Evolutionary conservation across 2,329 filamentous ascomycete genomes (phyloP).

Genomic region (Cladosporium velox): DNA sequence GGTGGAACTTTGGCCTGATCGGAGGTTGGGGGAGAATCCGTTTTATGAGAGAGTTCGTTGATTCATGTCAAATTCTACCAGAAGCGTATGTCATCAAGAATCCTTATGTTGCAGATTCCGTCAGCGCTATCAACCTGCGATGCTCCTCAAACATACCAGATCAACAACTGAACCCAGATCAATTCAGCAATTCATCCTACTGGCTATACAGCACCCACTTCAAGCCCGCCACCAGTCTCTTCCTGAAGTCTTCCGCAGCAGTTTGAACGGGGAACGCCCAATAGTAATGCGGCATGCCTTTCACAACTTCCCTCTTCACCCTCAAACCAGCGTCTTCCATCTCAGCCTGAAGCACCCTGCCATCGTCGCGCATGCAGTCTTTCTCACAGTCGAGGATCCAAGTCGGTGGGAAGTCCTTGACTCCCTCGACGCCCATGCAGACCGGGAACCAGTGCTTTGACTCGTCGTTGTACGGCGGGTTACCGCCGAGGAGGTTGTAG

Average conservation of each 20-base stretch:
- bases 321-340: slow-evolving; percentile 32
- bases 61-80: too few relatives aligned
- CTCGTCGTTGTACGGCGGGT: slow-evolving; percentile 11
- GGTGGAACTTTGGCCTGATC: slow-evolving; percentile 4
- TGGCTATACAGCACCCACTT: slow-evolving; percentile 8
- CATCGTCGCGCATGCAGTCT: slow-evolving; percentile 39
- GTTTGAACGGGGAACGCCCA: slow-evolving; percentile 24
- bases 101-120: neutral
- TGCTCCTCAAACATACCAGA: neutral
- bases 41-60: neutral
- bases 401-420: slow-evolving; percentile 25
- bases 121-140: neutral
- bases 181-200: neutral
- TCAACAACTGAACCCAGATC: neutral
- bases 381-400: slow-evolving; percentile 26
- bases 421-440: slow-evolving; percentile 10
- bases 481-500: slow-evolving; percentile 13
- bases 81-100: neutral
- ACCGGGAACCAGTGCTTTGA: slow-evolving; percentile 21
- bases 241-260: neutral
- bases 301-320: slow-evolving; percentile 34
- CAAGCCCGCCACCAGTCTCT: neutral
- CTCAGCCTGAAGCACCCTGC: slow-evolving; percentile 32
- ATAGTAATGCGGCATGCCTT: slow-evolving; percentile 39
- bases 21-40: slow-evolving; percentile 3